phyloP scores from a whole-genome alignment of 2,329 filamentous ascomycete species.

The Phoma sp. region DNA sequence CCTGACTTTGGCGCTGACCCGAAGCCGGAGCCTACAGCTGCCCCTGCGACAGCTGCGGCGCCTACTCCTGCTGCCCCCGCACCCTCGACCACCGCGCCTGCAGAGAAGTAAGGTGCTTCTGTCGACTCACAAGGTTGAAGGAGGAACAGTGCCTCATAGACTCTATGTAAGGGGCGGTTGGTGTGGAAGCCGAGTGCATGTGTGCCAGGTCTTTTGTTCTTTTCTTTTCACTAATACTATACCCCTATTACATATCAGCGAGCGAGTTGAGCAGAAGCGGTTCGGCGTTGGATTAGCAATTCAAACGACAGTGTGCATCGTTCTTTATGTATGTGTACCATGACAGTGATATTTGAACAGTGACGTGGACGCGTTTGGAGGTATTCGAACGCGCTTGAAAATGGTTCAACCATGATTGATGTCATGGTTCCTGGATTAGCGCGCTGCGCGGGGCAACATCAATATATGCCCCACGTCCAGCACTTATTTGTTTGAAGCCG shows the following conservation, averaged over 20 bases:
- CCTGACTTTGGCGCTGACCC: slow-evolving; percentile 36
- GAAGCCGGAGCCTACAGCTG: slow-evolving; percentile 26
- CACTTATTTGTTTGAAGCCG: slow-evolving; percentile 2
- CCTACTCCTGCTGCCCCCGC: slow-evolving; percentile 23
- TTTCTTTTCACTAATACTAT: slow-evolving; percentile 44
- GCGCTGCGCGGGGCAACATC: slow-evolving; percentile 20
- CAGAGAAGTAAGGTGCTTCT: slow-evolving; percentile 5
- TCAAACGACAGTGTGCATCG: neutral
- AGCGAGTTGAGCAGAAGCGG: slow-evolving; percentile 17
- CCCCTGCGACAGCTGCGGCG: slow-evolving; percentile 20
- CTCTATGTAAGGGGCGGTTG: neutral
- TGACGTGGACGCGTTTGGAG: neutral
- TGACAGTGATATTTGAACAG: neutral
- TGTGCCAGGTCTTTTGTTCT: slow-evolving; percentile 5
- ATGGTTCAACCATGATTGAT: slow-evolving; percentile 3
- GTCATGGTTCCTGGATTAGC: slow-evolving; percentile 24
- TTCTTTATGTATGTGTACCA: neutral
- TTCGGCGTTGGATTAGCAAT: slow-evolving; percentile 7
- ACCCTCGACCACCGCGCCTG: slow-evolving; percentile 18
- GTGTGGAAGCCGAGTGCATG: neutral
- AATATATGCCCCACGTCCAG: slow-evolving; percentile 24
- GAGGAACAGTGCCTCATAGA: neutral
- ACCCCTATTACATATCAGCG: slow-evolving; percentile 35
- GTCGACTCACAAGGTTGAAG: neutral
- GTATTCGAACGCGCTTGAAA: neutral